Base-by-base conservation (phyloP, 352 stramenopile species). In the Phytophthora sp. region DNA sequence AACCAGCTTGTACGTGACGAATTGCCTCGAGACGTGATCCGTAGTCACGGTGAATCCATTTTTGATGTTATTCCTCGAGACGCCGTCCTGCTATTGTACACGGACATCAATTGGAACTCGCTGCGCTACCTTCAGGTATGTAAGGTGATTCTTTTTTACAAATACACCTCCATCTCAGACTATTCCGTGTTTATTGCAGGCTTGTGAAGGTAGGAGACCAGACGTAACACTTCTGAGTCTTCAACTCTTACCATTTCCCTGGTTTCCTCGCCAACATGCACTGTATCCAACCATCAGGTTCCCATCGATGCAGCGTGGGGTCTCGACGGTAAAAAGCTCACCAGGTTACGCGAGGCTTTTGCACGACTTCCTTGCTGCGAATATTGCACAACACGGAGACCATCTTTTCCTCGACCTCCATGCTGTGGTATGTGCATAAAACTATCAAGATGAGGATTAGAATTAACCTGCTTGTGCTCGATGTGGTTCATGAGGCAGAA, bases 211-310 rank as follows among this genome's bases (percentile, higher is more conserved):
- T 2, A 27, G 70, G 20, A 73, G 85, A 4, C 57, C 46, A 9
- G 87, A 95, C 55, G 82, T 95, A 20, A 76, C 66, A 7, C 84
- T 90, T 50, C 39, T 94, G 23, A 94, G 78, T 39, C 69, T 94
- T 11, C 87, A 95, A 60, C 72, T 96, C n/a, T 79, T 95, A 70
- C 80, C 88, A 13, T 95, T 91, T 71, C 79, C 73, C n/a, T 94
- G 88, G 88, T 96, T 93, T 66, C 7, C 59, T 31, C 65, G 69
- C 1, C 77, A 89, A 31, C 76, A 85, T 18, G 29, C 7, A 18
- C 26, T 89, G 11, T 81, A 87, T 54, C 52, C 38, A 7, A 46
- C 27, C 0, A 63, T 91, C 23, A 21, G 13, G 2, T 91, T 88
- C 26, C 80, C 80, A 26, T 30, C 38, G 42, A 70, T 82, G 2